These are phyloP conservation scores for Komagataella ulmi DNA, from an alignment of 805 yeast genomes.

Conservation along the genomic window DNA sequence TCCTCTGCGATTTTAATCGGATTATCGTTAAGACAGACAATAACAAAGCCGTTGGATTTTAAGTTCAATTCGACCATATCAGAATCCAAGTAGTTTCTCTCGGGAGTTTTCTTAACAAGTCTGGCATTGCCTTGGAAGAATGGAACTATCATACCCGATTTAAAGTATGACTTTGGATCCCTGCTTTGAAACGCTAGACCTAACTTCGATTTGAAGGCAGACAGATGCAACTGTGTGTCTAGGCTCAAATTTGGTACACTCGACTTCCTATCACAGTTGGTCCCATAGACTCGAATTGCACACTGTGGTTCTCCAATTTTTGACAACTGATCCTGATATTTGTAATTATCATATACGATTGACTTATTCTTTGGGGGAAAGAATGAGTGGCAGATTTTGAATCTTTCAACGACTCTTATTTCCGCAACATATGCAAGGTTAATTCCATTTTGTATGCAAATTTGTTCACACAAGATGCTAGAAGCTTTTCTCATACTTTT, in stretches of 20 bases:
- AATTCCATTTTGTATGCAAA: constrained; percentile 19
- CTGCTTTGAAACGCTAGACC: constrained; percentile 30
- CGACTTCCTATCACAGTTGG: constrained; percentile 9
- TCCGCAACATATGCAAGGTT: constrained; percentile 38
- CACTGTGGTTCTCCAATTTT: constrained; percentile 23
- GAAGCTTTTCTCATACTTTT: constrained; percentile 9
- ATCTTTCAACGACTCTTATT: constrained; percentile 33
- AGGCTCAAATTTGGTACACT: constrained; percentile 9
- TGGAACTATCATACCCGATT: constrained; percentile 40
- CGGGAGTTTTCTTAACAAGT: constrained; percentile 23
- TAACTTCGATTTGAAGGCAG: constrained; percentile 35
- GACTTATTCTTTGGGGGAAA: constrained; percentile 28
- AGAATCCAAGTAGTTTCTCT: constrained; percentile 1
- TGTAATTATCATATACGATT: constrained; percentile 29
- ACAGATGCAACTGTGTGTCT: constrained; percentile 25
- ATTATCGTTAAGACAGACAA: constrained; percentile 28
- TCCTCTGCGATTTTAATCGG: constrained; percentile 18
- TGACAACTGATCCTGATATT: constrained; percentile 22
- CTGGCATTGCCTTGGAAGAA: constrained; percentile 29
- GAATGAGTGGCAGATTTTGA: constrained; percentile 23
- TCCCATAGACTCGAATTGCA: constrained; percentile 32
- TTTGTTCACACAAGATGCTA: constrained; percentile 26
- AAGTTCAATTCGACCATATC: constrained; percentile 27
- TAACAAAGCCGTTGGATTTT: constrained; percentile 38
- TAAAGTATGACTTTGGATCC: constrained; percentile 14